Evolutionary conservation across 2,329 filamentous ascomycete species (phyloP), one percentile per base, ranked within the genome.

Genomic region (Colletotrichum sidae): DNA sequence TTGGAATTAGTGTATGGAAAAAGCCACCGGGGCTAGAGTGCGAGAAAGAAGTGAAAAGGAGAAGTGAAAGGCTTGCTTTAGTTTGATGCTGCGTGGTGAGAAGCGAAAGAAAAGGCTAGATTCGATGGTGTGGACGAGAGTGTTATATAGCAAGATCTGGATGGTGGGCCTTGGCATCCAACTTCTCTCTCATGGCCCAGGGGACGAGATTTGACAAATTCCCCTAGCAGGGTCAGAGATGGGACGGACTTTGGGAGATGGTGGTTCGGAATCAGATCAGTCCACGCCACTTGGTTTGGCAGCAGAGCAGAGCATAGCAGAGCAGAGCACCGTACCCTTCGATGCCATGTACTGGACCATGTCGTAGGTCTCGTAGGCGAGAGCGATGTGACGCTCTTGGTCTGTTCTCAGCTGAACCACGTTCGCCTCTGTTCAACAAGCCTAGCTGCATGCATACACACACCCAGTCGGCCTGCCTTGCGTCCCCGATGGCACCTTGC

Each of bases 131-230:
- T 65, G 62, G 62, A 65, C 17, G 62, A 47, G 62, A 56, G 39
- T 46, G 62, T 65, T 65, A 62, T 65, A 65, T 65, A 65, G 51
- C 41, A 56, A 56, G 54, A 25, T 62, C 46, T 33, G 58, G 53
- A 38, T 52, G 41, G 39, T 47, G 46, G 42, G 51, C 57, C 62
- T 65, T 65, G 62, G 62, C 62, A 65, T 65, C 58, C 62, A 62
- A 62, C 17, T 62, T 35, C 37, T 52, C 56, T 8, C 41, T 53
- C 52, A 37, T 38, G 45, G 41, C 25, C 33, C 55, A 58, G 58
- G 52, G 46, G 58, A 65, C 13, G 62, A 62, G 55, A 65, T 47
- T 61, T 52, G 62, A 65, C 62, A 65, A 65, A 65, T 65, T 62
- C 46, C 62, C 17, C 39, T 46, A 42, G 25, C 8, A 15, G 33